A percentile compares a stretch with the other conserved stretches of the same genome.
phyloP scores from a whole-genome alignment of 495 filamentous ascomycete species.

The Filosporella fistucella region DNA sequence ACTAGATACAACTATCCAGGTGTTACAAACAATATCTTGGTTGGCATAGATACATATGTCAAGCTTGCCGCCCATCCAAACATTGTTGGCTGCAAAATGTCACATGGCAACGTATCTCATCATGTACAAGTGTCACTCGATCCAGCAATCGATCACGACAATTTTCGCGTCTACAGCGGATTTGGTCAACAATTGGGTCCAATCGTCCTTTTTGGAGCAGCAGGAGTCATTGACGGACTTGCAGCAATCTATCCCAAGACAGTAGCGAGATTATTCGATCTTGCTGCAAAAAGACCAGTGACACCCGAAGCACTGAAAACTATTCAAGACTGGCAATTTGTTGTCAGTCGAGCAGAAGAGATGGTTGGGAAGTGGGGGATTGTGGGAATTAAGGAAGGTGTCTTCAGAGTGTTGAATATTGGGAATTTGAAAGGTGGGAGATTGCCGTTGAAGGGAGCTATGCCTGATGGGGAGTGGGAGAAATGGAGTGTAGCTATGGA shows the following conservation, averaged over 20 bases:
- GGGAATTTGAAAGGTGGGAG: slow-evolving; percentile 33
- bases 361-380: slow-evolving; percentile 33
- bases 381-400: slow-evolving; percentile 40
- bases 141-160: slow-evolving; percentile 30
- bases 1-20: slow-evolving; percentile 41
- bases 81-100: slow-evolving; percentile 44
- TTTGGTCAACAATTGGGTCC: slow-evolving; percentile 42
- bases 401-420: slow-evolving; percentile 31
- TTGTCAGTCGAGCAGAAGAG: slow-evolving; percentile 36
- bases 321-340: slow-evolving; percentile 30
- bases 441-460: slow-evolving; percentile 31
- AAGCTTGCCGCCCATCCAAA: slow-evolving; percentile 38
- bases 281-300: slow-evolving; percentile 22
- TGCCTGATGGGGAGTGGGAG: slow-evolving; percentile 33
- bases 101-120: slow-evolving; percentile 31
- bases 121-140: slow-evolving; percentile 34
- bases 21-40: slow-evolving; percentile 37
- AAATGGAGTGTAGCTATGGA: slow-evolving; percentile 31
- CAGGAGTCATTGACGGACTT: slow-evolving; percentile 41
- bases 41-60: slow-evolving; percentile 33
- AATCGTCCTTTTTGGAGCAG: slow-evolving; percentile 34
- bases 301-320: slow-evolving; percentile 22
- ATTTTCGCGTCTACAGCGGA: slow-evolving; percentile 39
- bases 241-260: slow-evolving; percentile 36
- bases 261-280: slow-evolving; percentile 32